Percentiles rank a stretch among this genome's conserved stretches.
Conservation (phyloP, 768 basidiomycete genomes). For the Lactarius indigo region DNA sequence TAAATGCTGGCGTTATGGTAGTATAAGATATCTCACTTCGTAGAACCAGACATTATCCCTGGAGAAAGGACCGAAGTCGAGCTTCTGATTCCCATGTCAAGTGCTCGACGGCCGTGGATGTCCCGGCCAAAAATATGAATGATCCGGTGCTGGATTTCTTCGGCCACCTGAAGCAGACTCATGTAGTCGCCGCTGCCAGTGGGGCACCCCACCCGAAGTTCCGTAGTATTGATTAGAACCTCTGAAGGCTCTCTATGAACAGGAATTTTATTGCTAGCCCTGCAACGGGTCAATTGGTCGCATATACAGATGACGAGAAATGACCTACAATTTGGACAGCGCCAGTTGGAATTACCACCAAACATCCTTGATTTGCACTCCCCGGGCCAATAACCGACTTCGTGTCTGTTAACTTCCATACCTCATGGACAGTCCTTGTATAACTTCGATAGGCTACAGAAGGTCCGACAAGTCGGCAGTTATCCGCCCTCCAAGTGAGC, state of each 20-base stretch:
- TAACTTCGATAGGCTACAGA: constrained; percentile 70
- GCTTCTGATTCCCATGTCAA: constrained; percentile 83
- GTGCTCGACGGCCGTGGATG: constrained; percentile 77
- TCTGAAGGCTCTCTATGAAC: constrained; percentile 91
- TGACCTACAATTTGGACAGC: constrained; percentile 78
- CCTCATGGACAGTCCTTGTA: constrained; percentile 94
- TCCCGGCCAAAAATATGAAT: constrained; percentile 99
- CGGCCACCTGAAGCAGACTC: constrained; percentile 90
- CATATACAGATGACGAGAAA: background rate
- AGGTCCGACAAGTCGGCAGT: background rate
- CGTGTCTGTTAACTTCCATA: constrained; percentile 88
- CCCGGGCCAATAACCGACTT: constrained; percentile 96
- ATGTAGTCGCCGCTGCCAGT: constrained; percentile 97
- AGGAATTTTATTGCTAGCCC: constrained; percentile 97
- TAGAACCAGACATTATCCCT: constrained; percentile 96
- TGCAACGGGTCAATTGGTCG: constrained; percentile 29
- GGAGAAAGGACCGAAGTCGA: constrained; percentile 94
- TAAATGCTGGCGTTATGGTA: background rate
- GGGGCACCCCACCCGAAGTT: constrained; percentile 79
- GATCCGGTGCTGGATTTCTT: constrained; percentile 98
- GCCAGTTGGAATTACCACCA: constrained; percentile 88
- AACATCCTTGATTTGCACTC: constrained; percentile 98
- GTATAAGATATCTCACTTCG: constrained; percentile 48
- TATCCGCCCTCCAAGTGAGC: background rate
- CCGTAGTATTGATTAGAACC: constrained; percentile 97